These are phyloP conservation scores for Stellera chamaejasme DNA, from an alignment of 345 rosid species.

Conservation along the genomic window DNA sequence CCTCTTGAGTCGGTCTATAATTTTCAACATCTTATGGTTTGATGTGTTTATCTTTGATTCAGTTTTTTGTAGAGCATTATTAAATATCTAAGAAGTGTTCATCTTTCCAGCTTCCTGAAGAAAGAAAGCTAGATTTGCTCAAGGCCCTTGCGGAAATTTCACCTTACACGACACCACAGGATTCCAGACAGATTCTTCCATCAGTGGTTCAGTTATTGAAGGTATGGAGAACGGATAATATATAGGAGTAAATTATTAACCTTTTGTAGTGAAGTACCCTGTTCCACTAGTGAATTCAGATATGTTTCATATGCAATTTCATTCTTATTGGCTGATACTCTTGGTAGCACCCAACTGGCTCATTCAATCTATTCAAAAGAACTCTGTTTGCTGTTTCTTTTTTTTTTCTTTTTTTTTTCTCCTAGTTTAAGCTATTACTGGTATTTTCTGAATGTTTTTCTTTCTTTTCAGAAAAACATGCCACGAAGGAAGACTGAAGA, in stretches of 20 bases:
- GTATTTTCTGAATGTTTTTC: constrained; percentile 1
- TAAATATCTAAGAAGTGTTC: neutral
- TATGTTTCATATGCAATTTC: neutral
- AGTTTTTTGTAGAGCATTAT: no score
- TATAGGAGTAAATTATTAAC: neutral
- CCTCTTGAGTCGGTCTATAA: no score
- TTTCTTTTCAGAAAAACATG: constrained; percentile 71
- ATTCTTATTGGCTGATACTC: no score
- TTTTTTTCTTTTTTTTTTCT: neutral
- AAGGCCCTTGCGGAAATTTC: constrained; percentile 93
- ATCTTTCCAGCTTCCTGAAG: constrained; percentile 80
- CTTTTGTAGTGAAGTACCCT: no score
- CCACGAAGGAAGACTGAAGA: constrained; percentile 90
- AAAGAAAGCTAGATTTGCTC: constrained; percentile 90
- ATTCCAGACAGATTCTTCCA: constrained; percentile 92
- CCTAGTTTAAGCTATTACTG: neutral
- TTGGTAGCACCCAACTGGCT: neutral
- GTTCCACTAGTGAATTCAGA: no score
- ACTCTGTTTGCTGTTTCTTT: no score
- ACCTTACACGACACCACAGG: constrained; percentile 81
- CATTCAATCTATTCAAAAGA: neutral
- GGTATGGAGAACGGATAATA: constrained; percentile 26
- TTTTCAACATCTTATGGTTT: no score
- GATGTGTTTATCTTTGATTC: no score
- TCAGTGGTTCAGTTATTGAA: constrained; percentile 78